Evolutionary conservation across 2,329 filamentous ascomycete genomes (phyloP), one percentile per base, ranked within the genome.

Genomic region (Paecilomyces dactylethromorphus): DNA sequence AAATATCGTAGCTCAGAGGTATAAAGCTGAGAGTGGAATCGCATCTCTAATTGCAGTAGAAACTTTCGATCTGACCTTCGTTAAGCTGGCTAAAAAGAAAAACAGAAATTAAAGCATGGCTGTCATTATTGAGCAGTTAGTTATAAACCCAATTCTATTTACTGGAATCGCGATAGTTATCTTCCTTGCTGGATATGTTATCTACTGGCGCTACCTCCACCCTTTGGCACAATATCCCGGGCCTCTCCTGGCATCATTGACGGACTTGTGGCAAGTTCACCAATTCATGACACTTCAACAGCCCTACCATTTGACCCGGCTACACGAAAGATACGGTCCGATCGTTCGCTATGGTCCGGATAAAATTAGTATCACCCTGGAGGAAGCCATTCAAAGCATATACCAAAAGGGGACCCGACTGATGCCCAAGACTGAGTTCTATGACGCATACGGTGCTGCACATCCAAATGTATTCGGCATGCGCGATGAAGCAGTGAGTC

Each of bases 341-440:
- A 63, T 71, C 53, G 66, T 71, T 10, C 67, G 67, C n/a, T 70
- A 69, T 56, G 68, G 68, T 0, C 69, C 68, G 0, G 66, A 69
- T 54, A 71, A 72, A 31, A 59, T 74, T 21, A 71, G 67, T 58
- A 56, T 72, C 50, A 71, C 66, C 1, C 49, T 59, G 22, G 67
- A 69, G 55, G 65, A 67, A 29, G 66, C 70, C 1, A 66, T 74
- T 22, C 62, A 64, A 33, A 21, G 59, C 3, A 64, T 73, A 7
- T 72, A 71, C 53, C 67, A 72, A 49, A 68, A 66, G 35, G 63
- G 64, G 52, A 66, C 62, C 4, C 59, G 62, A 10, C 56, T 52
- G 13, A 69, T 73, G 65, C 69, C 68, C 2, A 74, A 74, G 61
- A 72, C 68, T 0, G 67, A 72, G 45, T 73, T 73, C 56, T 74